Evolutionary conservation across 225 moss, liverwort and hornwort species (phyloP), one percentile per base, ranked within the genome.

Genomic region (Anthoceros angustus): DNA sequence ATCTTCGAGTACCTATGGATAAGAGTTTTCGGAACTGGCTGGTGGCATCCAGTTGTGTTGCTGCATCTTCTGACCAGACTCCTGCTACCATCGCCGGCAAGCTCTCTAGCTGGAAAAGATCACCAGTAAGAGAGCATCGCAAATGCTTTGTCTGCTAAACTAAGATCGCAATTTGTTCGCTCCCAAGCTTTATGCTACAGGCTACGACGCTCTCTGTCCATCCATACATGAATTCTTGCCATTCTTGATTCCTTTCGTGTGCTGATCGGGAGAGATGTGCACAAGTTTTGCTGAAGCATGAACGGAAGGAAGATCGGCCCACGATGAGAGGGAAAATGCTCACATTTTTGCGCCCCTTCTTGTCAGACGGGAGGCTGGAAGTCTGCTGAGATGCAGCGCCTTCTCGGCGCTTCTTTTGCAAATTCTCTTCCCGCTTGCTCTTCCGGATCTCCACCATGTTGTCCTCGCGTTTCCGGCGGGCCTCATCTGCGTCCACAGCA

Each of bases 361-460:
- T 95, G 79, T 95, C 95, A n/a, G n/a, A 0, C 80, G 71, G 70
- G 91, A 91, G 25, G 86, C 79, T 62, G 80, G 70, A 0, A 88
- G 84, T 86, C 77, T 72, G 85, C 79, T 82, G 85, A 32, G 86
- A 73, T 65, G 84, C 80, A 86, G 86, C 86, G 42, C 90, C 95
- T 61, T 95, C 95, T 43, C 95, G 70, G 10, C 95, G 80, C 70
- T 95, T 95, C 76, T 95, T 95, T 63, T 86, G 67, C 0, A 95
- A 70, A 6, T 88, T 95, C 77, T 95, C 95, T 67, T 95, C 91
- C 67, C 95, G 74, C 82, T 95, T 95, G 70, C 63, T 95, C 55
- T 95, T 95, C 43, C 95, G 91, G 85, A 95, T 95, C 88, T 95
- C 95, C 65, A 95, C 91, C 95, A 95, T 88, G 64, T 91, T 91